phyloP scores from a whole-genome alignment of 306 rosid species.

The Corylus avellana region DNA sequence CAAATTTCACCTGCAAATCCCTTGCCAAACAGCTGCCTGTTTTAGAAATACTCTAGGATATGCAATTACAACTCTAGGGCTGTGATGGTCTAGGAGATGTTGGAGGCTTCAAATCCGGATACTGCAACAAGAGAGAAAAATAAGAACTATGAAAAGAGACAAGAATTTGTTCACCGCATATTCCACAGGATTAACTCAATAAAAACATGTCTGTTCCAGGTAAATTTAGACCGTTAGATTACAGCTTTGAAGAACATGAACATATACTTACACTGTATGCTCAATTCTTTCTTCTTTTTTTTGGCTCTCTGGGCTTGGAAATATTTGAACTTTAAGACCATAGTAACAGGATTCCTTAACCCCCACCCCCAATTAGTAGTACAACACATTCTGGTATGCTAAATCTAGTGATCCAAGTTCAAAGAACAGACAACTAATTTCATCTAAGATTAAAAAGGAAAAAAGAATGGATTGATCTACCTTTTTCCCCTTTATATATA shows the following conservation, averaged over 20 bases:
- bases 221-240: not conserved
- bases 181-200: not conserved
- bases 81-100: conserved; percentile 89
- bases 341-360: not conserved
- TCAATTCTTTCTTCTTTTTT: not conserved
- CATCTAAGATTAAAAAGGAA: not conserved
- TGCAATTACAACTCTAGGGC: conserved; percentile 57
- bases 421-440: not conserved
- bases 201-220: not conserved
- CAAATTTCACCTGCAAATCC: conserved; percentile 17
- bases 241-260: not conserved
- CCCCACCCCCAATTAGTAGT: not conserved
- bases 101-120: conserved; percentile 98
- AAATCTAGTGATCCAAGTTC: not conserved
- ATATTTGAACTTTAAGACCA: not conserved
- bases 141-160: not conserved
- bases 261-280: not conserved
- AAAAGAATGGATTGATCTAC: not conserved
- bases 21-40: conserved; percentile 29
- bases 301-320: not conserved
- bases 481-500: too few relatives aligned
- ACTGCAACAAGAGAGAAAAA: conserved; percentile 49
- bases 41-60: conserved; percentile 19
- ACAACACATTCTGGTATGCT: not conserved
- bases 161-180: conserved; percentile 5